These are phyloP conservation scores for Tricholomella constricta DNA, from an alignment of 768 basidiomycete species.

Conservation along the genomic window DNA sequence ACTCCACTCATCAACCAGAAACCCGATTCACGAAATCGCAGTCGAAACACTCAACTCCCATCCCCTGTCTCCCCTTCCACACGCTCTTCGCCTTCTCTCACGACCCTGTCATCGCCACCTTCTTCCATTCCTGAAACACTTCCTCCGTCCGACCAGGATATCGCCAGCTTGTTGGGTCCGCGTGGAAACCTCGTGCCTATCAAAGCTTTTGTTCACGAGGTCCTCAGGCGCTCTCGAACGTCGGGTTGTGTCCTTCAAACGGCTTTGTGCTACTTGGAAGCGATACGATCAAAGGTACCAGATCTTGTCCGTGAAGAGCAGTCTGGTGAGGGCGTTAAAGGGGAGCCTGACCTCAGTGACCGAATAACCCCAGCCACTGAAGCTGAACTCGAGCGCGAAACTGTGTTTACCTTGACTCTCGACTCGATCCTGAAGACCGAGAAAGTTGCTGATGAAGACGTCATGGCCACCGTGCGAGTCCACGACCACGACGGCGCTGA, in stretches of 20 bases:
- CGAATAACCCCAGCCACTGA: constrained; percentile 45
- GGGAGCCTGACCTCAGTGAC: constrained; percentile 43
- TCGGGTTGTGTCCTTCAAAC: constrained; percentile 84
- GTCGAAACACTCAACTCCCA: constrained; percentile 46
- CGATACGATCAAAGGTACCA: constrained; percentile 70
- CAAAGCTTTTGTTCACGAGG: constrained; percentile 84
- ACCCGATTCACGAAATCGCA: constrained; percentile 8
- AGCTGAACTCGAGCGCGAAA: constrained; percentile 44
- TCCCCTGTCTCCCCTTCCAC: constrained; percentile 56
- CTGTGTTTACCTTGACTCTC: constrained; percentile 27
- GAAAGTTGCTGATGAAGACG: constrained; percentile 22
- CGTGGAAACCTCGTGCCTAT: constrained; percentile 55
- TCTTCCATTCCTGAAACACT: constrained; percentile 8
- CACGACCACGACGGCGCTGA: constrained; percentile 22
- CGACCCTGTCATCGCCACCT: constrained; percentile 28
- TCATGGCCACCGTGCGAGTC: constrained; percentile 48
- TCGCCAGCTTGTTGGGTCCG: constrained; percentile 18
- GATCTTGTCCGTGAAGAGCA: constrained; percentile 58
- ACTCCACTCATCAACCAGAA: constrained; percentile 14
- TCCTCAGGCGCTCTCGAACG: constrained; percentile 83
- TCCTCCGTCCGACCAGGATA: constrained; percentile 22
- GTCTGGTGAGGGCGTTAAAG: constrained; percentile 40
- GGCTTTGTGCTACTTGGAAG: constrained; percentile 86
- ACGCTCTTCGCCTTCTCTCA: constrained; percentile 29
- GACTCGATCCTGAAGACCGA: constrained; percentile 16